These are phyloP conservation scores for Penicillium verhagenii DNA, from an alignment of 495 filamentous ascomycete species.

Conservation along the genomic window DNA sequence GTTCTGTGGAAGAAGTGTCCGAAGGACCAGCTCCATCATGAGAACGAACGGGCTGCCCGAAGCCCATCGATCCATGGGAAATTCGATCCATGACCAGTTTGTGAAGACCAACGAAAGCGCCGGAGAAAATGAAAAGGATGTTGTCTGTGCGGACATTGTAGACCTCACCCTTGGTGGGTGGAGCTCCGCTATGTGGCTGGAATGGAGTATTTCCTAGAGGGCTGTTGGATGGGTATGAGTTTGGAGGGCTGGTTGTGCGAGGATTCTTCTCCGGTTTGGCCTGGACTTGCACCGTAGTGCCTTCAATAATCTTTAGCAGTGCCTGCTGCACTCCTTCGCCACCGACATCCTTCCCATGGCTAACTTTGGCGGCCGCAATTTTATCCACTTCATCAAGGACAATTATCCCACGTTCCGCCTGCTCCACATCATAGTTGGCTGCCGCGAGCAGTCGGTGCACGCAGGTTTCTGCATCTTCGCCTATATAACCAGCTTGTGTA, in stretches of 20 bases:
- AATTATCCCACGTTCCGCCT: slow-evolving; percentile 88
- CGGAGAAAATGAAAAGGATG: slow-evolving; percentile 94
- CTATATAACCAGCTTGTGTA: slow-evolving; percentile 96
- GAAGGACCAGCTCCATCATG: slow-evolving; percentile 24
- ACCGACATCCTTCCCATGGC: slow-evolving; percentile 78
- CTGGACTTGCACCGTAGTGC: slow-evolving; percentile 81
- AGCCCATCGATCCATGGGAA: slow-evolving; percentile 85
- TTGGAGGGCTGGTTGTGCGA: slow-evolving; percentile 45
- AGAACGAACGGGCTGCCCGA: slow-evolving; percentile 75
- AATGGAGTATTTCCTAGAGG: slow-evolving; percentile 46
- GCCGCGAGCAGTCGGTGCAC: slow-evolving; percentile 87
- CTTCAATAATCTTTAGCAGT: slow-evolving; percentile 92
- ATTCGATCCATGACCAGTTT: slow-evolving; percentile 85
- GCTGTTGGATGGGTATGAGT: slow-evolving; percentile 49
- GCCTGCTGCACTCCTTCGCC: slow-evolving; percentile 97
- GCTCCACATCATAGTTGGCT: slow-evolving; percentile 82
- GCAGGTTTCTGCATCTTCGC: slow-evolving; percentile 91
- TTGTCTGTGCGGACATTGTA: slow-evolving; percentile 93
- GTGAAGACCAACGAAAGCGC: slow-evolving; percentile 90
- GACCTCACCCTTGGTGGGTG: slow-evolving; percentile 70
- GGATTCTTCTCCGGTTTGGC: slow-evolving; percentile 73
- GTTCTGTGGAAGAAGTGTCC: slow-evolving; percentile 31
- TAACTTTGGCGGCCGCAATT: slow-evolving; percentile 71
- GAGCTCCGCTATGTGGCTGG: slow-evolving; percentile 35
- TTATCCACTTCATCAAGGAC: slow-evolving; percentile 97